phyloP scores from a whole-genome alignment of 345 rosid genomes.

The Eucalyptus cloeziana region DNA sequence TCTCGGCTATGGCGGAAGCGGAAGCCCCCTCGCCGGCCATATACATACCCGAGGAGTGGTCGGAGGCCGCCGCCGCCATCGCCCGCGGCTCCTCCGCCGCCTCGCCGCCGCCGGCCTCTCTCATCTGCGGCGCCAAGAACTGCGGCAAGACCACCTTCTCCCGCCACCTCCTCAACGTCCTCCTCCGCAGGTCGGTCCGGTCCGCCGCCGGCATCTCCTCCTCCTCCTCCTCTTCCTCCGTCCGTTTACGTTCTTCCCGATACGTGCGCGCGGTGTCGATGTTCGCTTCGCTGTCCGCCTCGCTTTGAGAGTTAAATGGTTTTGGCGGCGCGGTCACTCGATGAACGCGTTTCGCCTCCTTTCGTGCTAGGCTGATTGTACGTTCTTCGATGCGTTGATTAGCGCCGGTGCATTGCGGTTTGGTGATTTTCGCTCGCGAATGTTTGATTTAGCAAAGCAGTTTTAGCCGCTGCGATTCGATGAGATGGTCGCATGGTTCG shows the following conservation, averaged over 20 bases:
- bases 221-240: not conserved
- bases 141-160: slow-evolving; percentile 87
- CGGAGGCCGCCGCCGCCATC: slow-evolving; percentile 47
- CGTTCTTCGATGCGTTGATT: not conserved
- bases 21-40: slow-evolving; percentile 30
- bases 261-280: not conserved
- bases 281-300: not conserved
- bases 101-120: slow-evolving; percentile 31
- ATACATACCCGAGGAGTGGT: slow-evolving; percentile 60
- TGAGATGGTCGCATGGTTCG: not conserved
- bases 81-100: slow-evolving; percentile 16
- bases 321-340: not conserved
- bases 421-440: not conserved
- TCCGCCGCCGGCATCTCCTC: not conserved
- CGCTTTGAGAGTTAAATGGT: not conserved
- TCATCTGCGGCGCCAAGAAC: slow-evolving; percentile 78
- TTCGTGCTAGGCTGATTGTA: not conserved
- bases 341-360: not conserved
- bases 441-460: not conserved
- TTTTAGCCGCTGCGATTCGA: not conserved
- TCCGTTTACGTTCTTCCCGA: not conserved
- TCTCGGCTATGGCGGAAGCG: slow-evolving; percentile 11
- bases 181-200: slow-evolving; percentile 62
- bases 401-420: not conserved
- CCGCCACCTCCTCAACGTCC: slow-evolving; percentile 62